Evolutionary conservation across 139 green algal genomes (phyloP).

Genomic region (Gonium pectorale): DNA sequence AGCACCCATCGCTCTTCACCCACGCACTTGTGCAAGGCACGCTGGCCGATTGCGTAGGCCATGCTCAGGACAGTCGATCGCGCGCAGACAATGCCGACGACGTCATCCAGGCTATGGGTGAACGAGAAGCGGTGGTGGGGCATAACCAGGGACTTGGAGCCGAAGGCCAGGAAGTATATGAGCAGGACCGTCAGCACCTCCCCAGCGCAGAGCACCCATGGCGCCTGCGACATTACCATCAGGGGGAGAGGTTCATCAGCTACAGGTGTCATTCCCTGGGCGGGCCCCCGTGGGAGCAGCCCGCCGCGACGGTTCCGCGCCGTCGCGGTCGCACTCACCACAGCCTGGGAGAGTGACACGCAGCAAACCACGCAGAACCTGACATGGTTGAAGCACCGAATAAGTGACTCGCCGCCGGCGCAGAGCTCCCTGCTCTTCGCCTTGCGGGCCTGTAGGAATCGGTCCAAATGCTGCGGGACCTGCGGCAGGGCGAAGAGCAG

Average conservation of each 20-base stretch:
- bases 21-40: constrained; percentile 55
- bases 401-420: background rate
- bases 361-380: constrained; percentile 53
- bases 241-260: background rate
- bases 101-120: constrained; percentile 65
- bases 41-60: constrained; percentile 56
- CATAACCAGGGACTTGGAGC: constrained; percentile 31
- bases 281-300: background rate
- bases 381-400: constrained; percentile 44
- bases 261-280: background rate
- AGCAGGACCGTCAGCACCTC: constrained; percentile 61
- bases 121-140: constrained; percentile 61
- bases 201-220: constrained; percentile 62
- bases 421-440: constrained; percentile 2
- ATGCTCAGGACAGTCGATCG: constrained; percentile 59
- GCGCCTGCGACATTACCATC: constrained; percentile 48
- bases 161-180: constrained; percentile 60
- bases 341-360: constrained; percentile 43
- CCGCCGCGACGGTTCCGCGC: background rate
- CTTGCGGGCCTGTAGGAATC: constrained; percentile 32
- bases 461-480: too few relatives aligned
- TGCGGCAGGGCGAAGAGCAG: too few relatives aligned
- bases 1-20: too few relatives aligned
- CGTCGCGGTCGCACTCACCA: constrained; percentile 36
- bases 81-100: constrained; percentile 57